These are phyloP conservation scores for Geranium incanum DNA, from an alignment of 441 rosid species.

Conservation along the genomic window DNA sequence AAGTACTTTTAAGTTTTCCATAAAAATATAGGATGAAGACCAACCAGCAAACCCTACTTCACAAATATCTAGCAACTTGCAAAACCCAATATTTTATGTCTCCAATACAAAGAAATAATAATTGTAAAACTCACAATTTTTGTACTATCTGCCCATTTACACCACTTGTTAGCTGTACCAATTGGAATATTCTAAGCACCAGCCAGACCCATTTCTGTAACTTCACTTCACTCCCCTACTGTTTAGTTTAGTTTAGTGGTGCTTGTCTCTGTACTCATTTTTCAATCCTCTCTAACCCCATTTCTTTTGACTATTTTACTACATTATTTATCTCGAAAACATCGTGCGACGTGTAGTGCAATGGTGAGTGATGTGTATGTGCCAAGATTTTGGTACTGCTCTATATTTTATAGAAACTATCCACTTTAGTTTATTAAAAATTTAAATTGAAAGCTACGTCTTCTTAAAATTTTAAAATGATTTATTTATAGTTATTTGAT, in stretches of 20 bases:
- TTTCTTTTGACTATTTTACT: neutral
- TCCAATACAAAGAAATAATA: neutral
- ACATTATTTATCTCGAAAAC: neutral
- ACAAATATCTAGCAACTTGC: constrained; percentile 4
- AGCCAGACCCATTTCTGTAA: neutral
- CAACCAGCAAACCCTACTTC: neutral
- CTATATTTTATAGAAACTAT: no score
- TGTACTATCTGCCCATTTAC: neutral
- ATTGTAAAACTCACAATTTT: neutral
- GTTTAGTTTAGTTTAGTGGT: no score
- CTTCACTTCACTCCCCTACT: neutral
- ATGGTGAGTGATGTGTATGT: no score
- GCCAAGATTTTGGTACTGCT: no score
- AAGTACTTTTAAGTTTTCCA: no score
- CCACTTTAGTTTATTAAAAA: no score
- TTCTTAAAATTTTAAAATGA: no score
- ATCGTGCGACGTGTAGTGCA: neutral
- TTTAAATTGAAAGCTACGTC: no score
- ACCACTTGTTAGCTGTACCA: neutral
- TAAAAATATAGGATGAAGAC: no score
- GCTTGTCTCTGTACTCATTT: neutral
- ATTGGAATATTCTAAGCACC: neutral
- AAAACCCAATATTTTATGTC: neutral
- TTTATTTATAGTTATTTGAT: no score
- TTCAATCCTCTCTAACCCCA: neutral